Conservation (phyloP, 768 basidiomycete species). For the Daedaleopsis sinensis region DNA sequence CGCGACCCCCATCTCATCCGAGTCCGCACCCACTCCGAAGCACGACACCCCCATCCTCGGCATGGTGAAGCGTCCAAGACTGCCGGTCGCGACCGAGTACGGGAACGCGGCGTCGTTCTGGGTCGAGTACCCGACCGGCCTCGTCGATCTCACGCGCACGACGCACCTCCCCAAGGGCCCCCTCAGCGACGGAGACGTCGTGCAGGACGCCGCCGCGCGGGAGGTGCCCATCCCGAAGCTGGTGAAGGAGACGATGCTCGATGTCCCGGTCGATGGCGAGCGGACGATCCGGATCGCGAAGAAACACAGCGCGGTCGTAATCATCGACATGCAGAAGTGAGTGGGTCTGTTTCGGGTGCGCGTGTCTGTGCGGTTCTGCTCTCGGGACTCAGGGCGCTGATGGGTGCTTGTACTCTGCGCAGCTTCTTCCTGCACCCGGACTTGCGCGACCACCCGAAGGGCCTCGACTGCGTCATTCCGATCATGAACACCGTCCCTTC, state of each 20-base stretch:
- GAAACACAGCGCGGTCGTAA: constrained; percentile 54
- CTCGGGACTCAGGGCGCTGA: not conserved
- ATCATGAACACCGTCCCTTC: constrained; percentile 50
- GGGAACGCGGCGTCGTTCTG: constrained; percentile 60
- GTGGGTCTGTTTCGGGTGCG: constrained; percentile 13
- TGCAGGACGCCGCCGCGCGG: constrained; percentile 5
- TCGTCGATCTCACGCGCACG: constrained; percentile 61
- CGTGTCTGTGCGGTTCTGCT: not conserved
- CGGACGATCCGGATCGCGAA: constrained; percentile 54
- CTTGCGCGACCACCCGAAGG: constrained; percentile 54
- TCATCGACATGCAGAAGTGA: constrained; percentile 79
- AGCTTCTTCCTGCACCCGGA: constrained; percentile 71
- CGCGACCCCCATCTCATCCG: not conserved
- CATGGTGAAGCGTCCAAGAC: constrained; percentile 50
- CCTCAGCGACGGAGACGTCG: constrained; percentile 6
- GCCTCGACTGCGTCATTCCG: constrained; percentile 60
- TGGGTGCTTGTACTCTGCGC: not conserved
- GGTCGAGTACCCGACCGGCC: constrained; percentile 69
- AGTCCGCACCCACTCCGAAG: constrained; percentile 9
- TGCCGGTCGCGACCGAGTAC: constrained; percentile 51
- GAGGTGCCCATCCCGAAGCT: constrained; percentile 31
- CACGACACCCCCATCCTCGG: constrained; percentile 35
- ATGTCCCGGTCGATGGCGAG: constrained; percentile 56
- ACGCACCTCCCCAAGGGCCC: constrained; percentile 35
- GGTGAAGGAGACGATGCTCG: constrained; percentile 44